Evolutionary conservation across 228 moss, liverwort and hornwort genomes (phyloP).

Genomic region (Sphagnum magellanicum): DNA sequence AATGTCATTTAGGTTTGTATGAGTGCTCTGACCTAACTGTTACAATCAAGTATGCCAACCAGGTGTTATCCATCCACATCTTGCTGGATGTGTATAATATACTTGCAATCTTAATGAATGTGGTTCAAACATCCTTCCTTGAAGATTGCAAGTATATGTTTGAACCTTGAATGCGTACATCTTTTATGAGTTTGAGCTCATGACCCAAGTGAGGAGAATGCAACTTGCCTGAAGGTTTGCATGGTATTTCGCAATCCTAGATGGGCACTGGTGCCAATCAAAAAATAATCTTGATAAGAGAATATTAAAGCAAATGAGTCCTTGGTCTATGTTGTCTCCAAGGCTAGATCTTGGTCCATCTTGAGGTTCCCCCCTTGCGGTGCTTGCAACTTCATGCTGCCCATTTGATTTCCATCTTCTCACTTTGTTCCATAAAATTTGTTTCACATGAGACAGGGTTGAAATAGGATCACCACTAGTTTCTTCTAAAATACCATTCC

Average conservation of each 20-base stretch:
- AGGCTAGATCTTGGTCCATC: background rate
- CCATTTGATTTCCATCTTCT: slow-evolving; percentile 2
- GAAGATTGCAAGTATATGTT: too few species aligned
- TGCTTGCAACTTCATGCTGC: background rate
- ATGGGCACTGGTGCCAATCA: slow-evolving; percentile 36
- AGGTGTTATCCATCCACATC: too few species aligned
- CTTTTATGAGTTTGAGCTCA: too few species aligned
- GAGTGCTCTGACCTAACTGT: too few species aligned
- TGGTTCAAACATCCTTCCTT: too few species aligned
- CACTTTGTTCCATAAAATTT: slow-evolving; percentile 21
- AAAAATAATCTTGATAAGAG: slow-evolving; percentile 44
- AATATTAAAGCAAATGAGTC: slow-evolving; percentile 25
- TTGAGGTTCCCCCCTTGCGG: slow-evolving; percentile 5
- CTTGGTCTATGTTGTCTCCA: slow-evolving; percentile 16
- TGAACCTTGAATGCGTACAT: too few species aligned
- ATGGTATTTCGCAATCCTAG: slow-evolving; percentile 19
- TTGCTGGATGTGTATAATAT: too few species aligned
- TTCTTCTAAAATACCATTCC: slow-evolving; percentile 14
- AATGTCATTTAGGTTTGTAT: too few species aligned
- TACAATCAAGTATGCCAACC: too few species aligned
- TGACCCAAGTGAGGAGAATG: background rate
- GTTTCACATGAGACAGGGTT: slow-evolving; percentile 24
- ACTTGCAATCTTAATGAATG: too few species aligned
- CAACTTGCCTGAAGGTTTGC: slow-evolving; percentile 29
- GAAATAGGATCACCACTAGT: background rate